Conservation (phyloP, 305 asterid genomes). For the Rubia balearica region DNA sequence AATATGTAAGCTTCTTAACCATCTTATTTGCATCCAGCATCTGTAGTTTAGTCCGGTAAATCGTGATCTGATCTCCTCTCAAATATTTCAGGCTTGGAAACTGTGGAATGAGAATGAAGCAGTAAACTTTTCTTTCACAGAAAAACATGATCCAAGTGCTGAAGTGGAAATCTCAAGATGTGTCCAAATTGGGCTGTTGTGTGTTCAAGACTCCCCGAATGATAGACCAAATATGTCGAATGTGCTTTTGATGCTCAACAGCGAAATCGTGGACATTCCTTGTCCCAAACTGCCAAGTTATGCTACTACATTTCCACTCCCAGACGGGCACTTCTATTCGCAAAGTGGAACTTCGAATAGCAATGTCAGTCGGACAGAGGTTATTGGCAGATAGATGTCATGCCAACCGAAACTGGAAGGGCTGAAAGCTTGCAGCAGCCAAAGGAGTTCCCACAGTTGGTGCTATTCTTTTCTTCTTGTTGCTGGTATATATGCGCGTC, state of each 20-base stretch:
- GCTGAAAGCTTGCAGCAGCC: background rate
- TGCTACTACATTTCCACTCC: background rate
- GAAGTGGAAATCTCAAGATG: background rate
- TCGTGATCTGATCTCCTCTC: background rate
- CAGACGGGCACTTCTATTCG: background rate
- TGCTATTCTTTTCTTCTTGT: background rate
- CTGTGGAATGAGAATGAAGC: slow-evolving; percentile 5
- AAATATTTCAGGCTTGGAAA: background rate
- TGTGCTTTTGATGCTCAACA: background rate
- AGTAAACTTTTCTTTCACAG: background rate
- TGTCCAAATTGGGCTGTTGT: background rate
- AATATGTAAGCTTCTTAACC: background rate
- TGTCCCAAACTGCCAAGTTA: background rate
- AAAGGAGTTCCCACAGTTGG: background rate
- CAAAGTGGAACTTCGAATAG: background rate
- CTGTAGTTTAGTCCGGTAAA: background rate
- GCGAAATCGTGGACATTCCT: background rate
- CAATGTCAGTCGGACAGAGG: background rate
- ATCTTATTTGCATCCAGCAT: background rate
- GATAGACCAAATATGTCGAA: background rate
- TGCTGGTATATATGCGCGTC: background rate
- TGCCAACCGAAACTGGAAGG: background rate
- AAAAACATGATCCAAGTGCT: background rate
- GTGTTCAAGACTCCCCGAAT: background rate
- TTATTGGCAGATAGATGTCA: background rate